These are phyloP conservation scores for Imleria badia DNA, from an alignment of 768 basidiomycete species.

Conservation along the genomic window DNA sequence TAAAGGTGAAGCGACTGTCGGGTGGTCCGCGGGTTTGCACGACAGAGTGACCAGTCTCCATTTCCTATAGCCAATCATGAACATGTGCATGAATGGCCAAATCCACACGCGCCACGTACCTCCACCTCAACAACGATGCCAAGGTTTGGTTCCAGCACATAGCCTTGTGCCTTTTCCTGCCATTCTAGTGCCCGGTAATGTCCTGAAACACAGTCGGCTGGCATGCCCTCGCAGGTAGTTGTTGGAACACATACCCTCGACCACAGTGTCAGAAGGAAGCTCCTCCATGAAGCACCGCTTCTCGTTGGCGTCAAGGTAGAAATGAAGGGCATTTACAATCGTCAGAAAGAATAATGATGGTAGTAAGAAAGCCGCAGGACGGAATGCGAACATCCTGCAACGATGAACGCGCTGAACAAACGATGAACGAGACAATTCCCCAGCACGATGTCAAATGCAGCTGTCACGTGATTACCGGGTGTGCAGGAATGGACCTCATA, in stretches of 20 bases:
- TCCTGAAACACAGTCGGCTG: constrained; percentile 45
- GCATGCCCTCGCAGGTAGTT: background rate
- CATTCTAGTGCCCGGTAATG: constrained; percentile 94
- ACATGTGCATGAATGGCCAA: background rate
- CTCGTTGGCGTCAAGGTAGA: constrained; percentile 94
- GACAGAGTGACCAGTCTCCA: constrained; percentile 75
- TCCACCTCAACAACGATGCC: constrained; percentile 92
- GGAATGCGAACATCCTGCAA: constrained; percentile 27
- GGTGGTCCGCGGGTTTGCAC: constrained; percentile 89
- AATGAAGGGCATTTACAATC: constrained; percentile 78
- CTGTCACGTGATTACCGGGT: constrained; percentile 16
- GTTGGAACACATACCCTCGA: constrained; percentile 64
- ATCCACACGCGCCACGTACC: constrained; percentile 45
- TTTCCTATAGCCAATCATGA: constrained; percentile 57
- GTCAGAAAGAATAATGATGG: constrained; percentile 43
- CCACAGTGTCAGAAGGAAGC: constrained; percentile 90
- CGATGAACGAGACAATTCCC: background rate
- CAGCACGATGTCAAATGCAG: background rate
- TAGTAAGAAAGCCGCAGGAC: constrained; percentile 28
- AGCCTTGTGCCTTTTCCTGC: constrained; percentile 69
- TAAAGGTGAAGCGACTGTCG: constrained; percentile 95
- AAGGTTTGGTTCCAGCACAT: constrained; percentile 69
- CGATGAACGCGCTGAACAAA: background rate
- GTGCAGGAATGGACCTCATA: background rate
- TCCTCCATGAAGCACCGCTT: constrained; percentile 96